A percentile compares a stretch with the other conserved stretches of the same genome.
phyloP scores from a whole-genome alignment of 352 stramenopile species.

The Phytophthora aleatoria region DNA sequence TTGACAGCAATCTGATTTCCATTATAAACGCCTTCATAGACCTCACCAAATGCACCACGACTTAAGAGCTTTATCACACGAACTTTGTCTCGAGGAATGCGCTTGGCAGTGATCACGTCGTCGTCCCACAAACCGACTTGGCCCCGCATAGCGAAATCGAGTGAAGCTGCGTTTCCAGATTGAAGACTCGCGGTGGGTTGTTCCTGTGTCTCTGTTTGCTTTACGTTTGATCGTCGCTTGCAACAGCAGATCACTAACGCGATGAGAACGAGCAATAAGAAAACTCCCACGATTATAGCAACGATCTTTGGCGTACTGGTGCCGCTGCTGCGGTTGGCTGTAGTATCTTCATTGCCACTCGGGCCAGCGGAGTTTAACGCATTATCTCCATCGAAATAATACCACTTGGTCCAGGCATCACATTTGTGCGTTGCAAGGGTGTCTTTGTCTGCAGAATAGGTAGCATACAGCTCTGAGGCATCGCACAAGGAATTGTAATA shows the following conservation, averaged over 20 bases:
- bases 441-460: slow-evolving; percentile 17
- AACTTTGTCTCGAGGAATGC: slow-evolving; percentile 43
- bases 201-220: slow-evolving; percentile 21
- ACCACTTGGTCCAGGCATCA: slow-evolving; percentile 28
- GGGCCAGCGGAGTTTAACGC: neutral
- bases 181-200: slow-evolving; percentile 26
- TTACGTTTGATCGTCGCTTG: slow-evolving; percentile 7
- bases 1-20: slow-evolving; percentile 47
- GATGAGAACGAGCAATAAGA: slow-evolving; percentile 13
- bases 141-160: slow-evolving; percentile 16
- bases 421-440: slow-evolving; percentile 17
- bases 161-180: slow-evolving; percentile 18
- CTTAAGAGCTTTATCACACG: slow-evolving; percentile 31
- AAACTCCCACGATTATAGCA: slow-evolving; percentile 13
- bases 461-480: neutral
- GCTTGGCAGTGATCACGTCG: slow-evolving; percentile 42
- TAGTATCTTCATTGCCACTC: neutral
- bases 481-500: slow-evolving; percentile 23
- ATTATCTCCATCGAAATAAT: slow-evolving; percentile 26
- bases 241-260: slow-evolving; percentile 20
- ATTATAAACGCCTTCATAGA: slow-evolving; percentile 44
- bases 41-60: slow-evolving; percentile 47
- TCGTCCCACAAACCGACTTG: slow-evolving; percentile 41
- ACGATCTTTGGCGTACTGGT: slow-evolving; percentile 14
- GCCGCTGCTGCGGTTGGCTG: neutral